Conservation (phyloP, 2,329 filamentous ascomycete genomes). For the Stagonosporopsis rhizophila region DNA sequence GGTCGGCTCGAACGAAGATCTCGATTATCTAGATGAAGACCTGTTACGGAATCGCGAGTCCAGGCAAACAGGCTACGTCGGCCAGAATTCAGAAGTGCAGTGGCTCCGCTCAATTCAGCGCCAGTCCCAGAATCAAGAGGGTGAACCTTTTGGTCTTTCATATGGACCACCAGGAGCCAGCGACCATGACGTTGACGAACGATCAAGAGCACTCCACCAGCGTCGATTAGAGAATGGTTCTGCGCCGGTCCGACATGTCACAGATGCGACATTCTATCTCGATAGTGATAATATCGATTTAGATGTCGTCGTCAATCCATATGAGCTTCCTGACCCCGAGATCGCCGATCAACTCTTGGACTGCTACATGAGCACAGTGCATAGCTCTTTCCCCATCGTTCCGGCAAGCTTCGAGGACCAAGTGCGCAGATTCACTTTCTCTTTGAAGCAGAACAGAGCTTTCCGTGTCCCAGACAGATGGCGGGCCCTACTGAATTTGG, state of each 20-base stretch:
- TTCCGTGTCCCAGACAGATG: conserved; percentile 33
- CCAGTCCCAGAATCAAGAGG: conserved; percentile 20
- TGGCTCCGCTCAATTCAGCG: conserved; percentile 42
- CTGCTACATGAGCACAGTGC: conserved; percentile 48
- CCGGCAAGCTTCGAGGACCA: conserved; percentile 31
- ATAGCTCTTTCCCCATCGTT: conserved; percentile 43
- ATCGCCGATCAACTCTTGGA: conserved; percentile 44
- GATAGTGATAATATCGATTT: conserved; percentile 41
- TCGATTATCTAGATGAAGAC: conserved; percentile 42
- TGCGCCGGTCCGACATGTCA: conserved; percentile 26
- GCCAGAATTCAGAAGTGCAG: conserved; percentile 44
- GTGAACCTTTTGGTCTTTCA: conserved; percentile 19
- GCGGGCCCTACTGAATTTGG: conserved; percentile 50
- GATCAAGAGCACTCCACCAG: conserved; percentile 29
- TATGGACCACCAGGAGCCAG: conserved; percentile 33
- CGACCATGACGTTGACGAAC: conserved; percentile 16
- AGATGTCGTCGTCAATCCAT: conserved; percentile 35
- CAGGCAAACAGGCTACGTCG: conserved; percentile 44
- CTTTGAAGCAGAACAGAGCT: conserved; percentile 12
- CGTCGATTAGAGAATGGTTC: conserved; percentile 16
- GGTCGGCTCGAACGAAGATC: conserved; percentile 39
- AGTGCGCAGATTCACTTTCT: conserved; percentile 25
- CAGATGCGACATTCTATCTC: conserved; percentile 44
- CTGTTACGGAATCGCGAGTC: conserved; percentile 36
- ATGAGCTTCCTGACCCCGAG: conserved; percentile 40